A percentile compares a stretch with the other conserved stretches of the same genome.
phyloP scores from a whole-genome alignment of 116 monocot genomes.

The Zostera marina region DNA sequence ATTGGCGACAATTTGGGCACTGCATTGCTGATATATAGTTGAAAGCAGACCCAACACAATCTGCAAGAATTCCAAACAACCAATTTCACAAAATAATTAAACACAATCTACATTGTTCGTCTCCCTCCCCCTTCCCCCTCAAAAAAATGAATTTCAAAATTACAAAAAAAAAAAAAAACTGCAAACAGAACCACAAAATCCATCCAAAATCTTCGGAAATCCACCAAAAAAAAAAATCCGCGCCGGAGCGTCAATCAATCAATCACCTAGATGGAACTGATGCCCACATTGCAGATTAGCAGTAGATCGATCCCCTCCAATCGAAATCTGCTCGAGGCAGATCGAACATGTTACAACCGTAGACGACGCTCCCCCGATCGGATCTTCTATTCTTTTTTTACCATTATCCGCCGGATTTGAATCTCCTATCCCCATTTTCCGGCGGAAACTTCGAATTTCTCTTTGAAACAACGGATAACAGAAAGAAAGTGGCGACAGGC shows the following conservation, averaged over 20 bases:
- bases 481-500: no score
- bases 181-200: no score
- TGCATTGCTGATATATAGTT: slow-evolving; percentile 90
- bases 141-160: no score
- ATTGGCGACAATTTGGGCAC: slow-evolving; percentile 88
- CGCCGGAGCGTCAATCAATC: no score
- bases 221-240: no score
- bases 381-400: not conserved
- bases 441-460: not conserved
- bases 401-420: slow-evolving; percentile 6
- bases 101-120: no score
- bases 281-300: slow-evolving; percentile 58
- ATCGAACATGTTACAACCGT: slow-evolving; percentile 30
- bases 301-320: slow-evolving; percentile 35
- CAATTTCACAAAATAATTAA: not conserved
- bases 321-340: slow-evolving; percentile 36
- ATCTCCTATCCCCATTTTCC: slow-evolving; percentile 15
- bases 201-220: no score
- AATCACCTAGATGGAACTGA: slow-evolving; percentile 55
- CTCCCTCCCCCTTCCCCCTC: no score
- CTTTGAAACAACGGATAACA: not conserved
- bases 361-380: not conserved
- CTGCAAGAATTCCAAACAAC: slow-evolving; percentile 23
- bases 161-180: no score
- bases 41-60: slow-evolving; percentile 98